Evolutionary conservation across 768 basidiomycete genomes (phyloP).

Genomic region (Podaxis mareebaensis): DNA sequence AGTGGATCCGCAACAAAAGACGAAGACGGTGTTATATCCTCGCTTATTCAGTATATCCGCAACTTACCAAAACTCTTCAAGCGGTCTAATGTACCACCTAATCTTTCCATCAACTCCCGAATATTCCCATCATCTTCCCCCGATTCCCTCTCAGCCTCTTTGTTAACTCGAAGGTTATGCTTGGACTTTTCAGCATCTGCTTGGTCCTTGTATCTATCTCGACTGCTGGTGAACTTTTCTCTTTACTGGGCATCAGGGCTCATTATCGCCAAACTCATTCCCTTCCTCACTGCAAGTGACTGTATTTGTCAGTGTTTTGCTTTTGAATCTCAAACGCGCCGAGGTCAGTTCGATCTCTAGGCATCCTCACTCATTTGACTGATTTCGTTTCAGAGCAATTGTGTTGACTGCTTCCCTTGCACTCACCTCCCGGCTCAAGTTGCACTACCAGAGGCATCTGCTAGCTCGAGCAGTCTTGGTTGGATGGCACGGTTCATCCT

Average conservation of each 20-base stretch:
- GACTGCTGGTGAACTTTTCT: slow-evolving; percentile 93
- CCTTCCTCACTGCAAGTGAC: slow-evolving; percentile 97
- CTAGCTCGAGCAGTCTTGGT: slow-evolving; percentile 63
- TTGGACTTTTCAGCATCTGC: slow-evolving; percentile 89
- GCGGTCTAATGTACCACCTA: slow-evolving; percentile 45
- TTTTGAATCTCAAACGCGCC: slow-evolving; percentile 77
- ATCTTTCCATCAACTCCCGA: slow-evolving; percentile 58
- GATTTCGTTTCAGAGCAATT: slow-evolving; percentile 54
- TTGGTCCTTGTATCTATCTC: slow-evolving; percentile 94
- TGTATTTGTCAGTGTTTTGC: slow-evolving; percentile 86
- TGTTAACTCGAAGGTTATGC: slow-evolving; percentile 84
- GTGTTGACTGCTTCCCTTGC: slow-evolving; percentile 94
- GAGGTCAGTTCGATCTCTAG: slow-evolving; percentile 60
- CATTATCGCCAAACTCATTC: slow-evolving; percentile 98
- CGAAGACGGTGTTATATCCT: slow-evolving; percentile 59
- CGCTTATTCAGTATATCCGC: slow-evolving; percentile 58
- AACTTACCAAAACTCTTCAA: slow-evolving; percentile 64
- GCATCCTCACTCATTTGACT: slow-evolving; percentile 1
- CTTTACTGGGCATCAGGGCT: slow-evolving; percentile 85
- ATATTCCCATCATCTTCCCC: slow-evolving; percentile 57
- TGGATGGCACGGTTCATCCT: slow-evolving; percentile 80
- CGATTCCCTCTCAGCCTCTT: slow-evolving; percentile 75
- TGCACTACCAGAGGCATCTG: slow-evolving; percentile 61
- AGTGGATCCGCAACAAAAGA: slow-evolving; percentile 54
- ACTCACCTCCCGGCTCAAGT: slow-evolving; percentile 72